Percentiles rank a stretch among this genome's conserved stretches.
phyloP scores from a whole-genome alignment of 2,329 filamentous ascomycete genomes.

The Periglandula ipomoeae region DNA sequence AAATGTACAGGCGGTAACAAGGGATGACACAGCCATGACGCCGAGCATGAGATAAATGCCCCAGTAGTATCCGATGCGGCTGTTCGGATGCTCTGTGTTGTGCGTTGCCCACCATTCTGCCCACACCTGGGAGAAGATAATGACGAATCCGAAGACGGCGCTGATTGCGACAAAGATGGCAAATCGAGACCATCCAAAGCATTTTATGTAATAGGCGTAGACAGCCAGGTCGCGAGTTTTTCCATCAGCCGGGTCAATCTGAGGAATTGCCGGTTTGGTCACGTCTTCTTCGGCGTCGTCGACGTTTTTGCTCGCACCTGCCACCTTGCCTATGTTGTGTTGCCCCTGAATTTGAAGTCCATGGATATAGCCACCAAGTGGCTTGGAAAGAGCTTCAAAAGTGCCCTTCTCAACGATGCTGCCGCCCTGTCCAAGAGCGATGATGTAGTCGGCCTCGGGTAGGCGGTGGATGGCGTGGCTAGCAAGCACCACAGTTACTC shows the following conservation, averaged over 20 bases:
- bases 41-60: constrained; percentile 12
- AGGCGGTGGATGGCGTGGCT: constrained; percentile 10
- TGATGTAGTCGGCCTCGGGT: neutral
- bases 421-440: neutral
- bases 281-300: neutral
- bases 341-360: neutral
- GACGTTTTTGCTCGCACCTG: neutral
- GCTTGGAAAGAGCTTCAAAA: neutral
- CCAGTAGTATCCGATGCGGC: constrained; percentile 13
- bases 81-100: constrained; percentile 11
- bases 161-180: neutral
- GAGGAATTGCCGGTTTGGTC: neutral
- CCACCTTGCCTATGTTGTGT: neutral
- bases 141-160: neutral
- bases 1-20: constrained; percentile 9
- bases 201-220: neutral
- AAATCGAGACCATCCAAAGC: neutral
- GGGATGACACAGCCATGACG: constrained; percentile 8
- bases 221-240: neutral
- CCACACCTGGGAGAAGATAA: constrained; percentile 10
- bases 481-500: constrained; percentile 14
- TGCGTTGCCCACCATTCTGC: constrained; percentile 16
- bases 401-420: neutral
- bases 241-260: neutral
- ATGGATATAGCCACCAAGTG: neutral